A percentile compares a stretch with the other conserved stretches of the same genome.
Evolutionary conservation across 208 protist species (phyloP).

Genomic region (Lotmaria passim): DNA sequence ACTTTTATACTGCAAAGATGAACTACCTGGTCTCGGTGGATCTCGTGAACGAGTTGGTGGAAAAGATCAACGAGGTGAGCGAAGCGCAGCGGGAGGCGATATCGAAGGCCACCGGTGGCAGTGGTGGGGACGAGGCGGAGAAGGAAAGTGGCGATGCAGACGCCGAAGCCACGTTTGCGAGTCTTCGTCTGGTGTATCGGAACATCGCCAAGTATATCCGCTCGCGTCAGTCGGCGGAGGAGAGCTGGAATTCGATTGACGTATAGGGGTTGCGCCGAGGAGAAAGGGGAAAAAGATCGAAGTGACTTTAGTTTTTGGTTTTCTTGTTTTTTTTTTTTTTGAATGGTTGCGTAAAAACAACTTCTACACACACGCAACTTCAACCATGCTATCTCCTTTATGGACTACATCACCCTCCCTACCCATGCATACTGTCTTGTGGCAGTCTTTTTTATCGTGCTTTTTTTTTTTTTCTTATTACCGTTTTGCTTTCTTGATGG

Average conservation of each 20-base stretch:
- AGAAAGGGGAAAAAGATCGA: too few relatives aligned
- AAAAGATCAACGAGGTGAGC: slow-evolving; percentile 60
- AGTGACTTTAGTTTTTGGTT: too few relatives aligned
- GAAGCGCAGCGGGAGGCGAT: slow-evolving; percentile 32
- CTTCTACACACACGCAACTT: too few relatives aligned
- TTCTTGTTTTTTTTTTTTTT: slow-evolving; percentile 4
- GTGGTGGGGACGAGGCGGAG: background rate
- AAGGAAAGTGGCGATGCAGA: slow-evolving; percentile 9
- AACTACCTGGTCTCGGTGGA: slow-evolving; percentile 56
- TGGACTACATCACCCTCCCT: too few relatives aligned
- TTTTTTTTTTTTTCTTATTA: slow-evolving; percentile 12
- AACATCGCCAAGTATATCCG: slow-evolving; percentile 83
- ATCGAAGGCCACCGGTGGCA: background rate
- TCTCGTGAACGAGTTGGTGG: slow-evolving; percentile 58
- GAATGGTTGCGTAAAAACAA: too few relatives aligned
- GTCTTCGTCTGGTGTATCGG: slow-evolving; percentile 52
- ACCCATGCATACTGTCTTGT: too few relatives aligned
- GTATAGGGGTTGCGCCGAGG: slow-evolving; percentile 26
- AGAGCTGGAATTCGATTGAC: slow-evolving; percentile 76
- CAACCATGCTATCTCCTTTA: too few relatives aligned
- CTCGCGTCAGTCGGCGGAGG: slow-evolving; percentile 60
- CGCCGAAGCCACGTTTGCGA: slow-evolving; percentile 26
- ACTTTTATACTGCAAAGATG: slow-evolving; percentile 91
- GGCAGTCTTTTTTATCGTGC: too few relatives aligned
- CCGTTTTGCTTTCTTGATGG: background rate